Evolutionary conservation across 2,329 filamentous ascomycete genomes (phyloP), one percentile per base, ranked within the genome.

Genomic region (Xylariaceae sp.): DNA sequence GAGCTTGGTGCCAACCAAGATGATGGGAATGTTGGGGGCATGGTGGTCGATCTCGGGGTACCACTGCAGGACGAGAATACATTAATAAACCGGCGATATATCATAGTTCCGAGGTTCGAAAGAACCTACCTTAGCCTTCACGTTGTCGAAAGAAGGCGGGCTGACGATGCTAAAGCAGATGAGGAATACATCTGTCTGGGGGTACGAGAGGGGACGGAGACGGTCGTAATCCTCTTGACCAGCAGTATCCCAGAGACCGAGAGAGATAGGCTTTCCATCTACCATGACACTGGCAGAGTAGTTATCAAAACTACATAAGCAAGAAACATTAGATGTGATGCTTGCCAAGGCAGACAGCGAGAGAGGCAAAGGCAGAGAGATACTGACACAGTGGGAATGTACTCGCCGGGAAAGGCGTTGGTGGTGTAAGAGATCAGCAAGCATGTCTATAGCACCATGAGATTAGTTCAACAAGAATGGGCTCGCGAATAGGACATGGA

Each of bases 201-300:
- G 94, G 77, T 97, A 99, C 48, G 93, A 97, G 62, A 99, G 86
- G 63, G 93, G 93, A 71, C 93, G 88, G 73, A 97, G 82, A 76
- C 93, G 85, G 74, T 97, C 93, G 80, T 97, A 97, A 82, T 97
- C 93, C 79, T 97, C 93, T 80, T 97, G 94, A 72, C 93, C 93
- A 67, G 93, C 93, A 67, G 93, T 99, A 88, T 99, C 93, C 93
- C 94, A 97, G 37, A 99, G 80, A 68, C 93, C 94, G 69, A 99
- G 78, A 77, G 92, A 97, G 78, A 97, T 96, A 62, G 93, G 93
- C 80, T 96, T 96, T 71, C 92, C 92, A 80, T 97, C 94, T 58
- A 97, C 94, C 90, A 97, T 97, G 58, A 99, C 94, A 80, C 92
- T 96, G 66, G 94, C 94, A 44, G 93, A 96, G 81, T 97, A 97